Evolutionary conservation across 2,329 filamentous ascomycete species (phyloP), one percentile per base, ranked within the genome.

Genomic region (Zymoseptoria brevis): DNA sequence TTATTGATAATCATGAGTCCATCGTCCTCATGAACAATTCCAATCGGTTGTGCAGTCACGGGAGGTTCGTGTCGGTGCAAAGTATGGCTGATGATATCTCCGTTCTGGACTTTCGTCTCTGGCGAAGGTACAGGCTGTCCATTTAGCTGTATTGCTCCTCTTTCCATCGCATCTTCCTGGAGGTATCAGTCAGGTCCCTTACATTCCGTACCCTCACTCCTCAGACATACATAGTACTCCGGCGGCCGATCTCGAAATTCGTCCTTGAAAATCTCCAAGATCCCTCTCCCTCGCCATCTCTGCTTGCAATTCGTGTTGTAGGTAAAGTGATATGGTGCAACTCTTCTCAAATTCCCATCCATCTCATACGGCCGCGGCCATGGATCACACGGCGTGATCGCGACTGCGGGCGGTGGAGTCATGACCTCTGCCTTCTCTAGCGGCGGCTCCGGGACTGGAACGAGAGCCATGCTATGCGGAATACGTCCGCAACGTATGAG

Each of bases 1-100:
- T 99, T 99, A 77, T 96, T 91, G 73, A 99, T 96, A 62, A 97
- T 92, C 60, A 99, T 88, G 79, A 99, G 87, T 66, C 92, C 88
- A 52, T 95, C 84, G 67, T 96, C 90, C 74, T 99, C 94, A 74
- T 96, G 88, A 48, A 99, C 85, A 52, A 96, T 82, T 16, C 83
- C 84, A 54, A 99, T 87, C 0, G 89, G 84, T 50, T 89, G 83
- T 16, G 85, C 86, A 1, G 90, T 92, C 30, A 96, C 90, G 0
- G 94, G 94, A 1, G 94, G 94, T 75, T 99, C 94, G 73, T 99
- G 94, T 13, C 94, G 88, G 74, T 99, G 94, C 61, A 96, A 81
- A 3, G 91, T 96, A 75, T 99, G 94, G 9, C 89, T 93, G 57
- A 99, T 87, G 58, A 96, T 77, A 71, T 96, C 89, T 63, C 94